A percentile compares a stretch with the other conserved stretches of the same genome.
These are phyloP conservation scores for Gaeumannomyces tritici DNA, from an alignment of 2,329 filamentous ascomycete species.

Conservation along the genomic window DNA sequence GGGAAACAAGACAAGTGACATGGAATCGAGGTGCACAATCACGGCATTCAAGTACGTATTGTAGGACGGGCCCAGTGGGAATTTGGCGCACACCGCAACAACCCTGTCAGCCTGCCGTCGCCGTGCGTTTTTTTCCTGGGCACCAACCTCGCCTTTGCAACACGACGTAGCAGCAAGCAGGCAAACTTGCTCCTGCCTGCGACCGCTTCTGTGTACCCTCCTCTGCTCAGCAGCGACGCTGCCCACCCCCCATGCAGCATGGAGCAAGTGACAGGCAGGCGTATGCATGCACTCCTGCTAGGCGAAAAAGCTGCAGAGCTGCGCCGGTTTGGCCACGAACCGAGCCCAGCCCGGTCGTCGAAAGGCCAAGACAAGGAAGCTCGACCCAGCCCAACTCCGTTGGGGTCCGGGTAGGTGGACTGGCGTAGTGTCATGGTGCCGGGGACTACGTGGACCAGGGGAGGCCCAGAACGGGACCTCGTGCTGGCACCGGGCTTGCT, in stretches of 20 bases:
- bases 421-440: not conserved
- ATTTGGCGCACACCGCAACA: not conserved
- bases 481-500: not conserved
- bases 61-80: not conserved
- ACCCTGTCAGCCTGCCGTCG: not conserved
- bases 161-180: not conserved
- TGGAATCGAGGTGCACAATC: not conserved
- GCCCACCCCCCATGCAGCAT: not conserved
- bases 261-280: not conserved
- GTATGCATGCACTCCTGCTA: conserved; percentile 1
- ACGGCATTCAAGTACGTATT: not conserved
- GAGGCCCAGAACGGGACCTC: not conserved
- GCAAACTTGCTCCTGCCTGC: not conserved
- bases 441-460: not conserved
- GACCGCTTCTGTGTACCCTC: not conserved
- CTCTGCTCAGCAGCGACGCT: too few species aligned
- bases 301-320: not conserved
- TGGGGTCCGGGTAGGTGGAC: not conserved
- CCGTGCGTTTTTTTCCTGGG: not conserved
- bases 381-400: not conserved
- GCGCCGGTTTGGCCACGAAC: not conserved
- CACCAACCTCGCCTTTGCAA: not conserved
- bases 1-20: not conserved
- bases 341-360: too few species aligned
- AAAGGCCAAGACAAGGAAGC: too few species aligned